Evolutionary conservation across 192 early-diverging fungal species (phyloP).

Genomic region (Backusella sp.): DNA sequence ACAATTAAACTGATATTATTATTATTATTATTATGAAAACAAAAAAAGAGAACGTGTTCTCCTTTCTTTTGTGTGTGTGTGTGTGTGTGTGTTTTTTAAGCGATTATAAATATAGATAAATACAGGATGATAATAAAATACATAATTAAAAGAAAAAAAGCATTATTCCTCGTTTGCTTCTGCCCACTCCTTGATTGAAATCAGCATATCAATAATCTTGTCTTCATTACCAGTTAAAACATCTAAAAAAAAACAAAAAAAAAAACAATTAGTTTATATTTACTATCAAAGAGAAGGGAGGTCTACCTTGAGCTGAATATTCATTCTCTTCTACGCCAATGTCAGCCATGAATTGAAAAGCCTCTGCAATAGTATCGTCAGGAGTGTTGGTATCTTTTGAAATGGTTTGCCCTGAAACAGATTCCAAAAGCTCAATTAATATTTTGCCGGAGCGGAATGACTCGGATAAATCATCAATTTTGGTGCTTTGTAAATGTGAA

Average conservation of each 20-base stretch:
- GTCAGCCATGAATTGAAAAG: background rate
- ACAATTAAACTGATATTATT: too few species aligned
- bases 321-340: background rate
- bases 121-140: background rate
- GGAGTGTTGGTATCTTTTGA: background rate
- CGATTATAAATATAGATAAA: too few species aligned
- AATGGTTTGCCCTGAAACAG: background rate
- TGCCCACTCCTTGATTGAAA: background rate
- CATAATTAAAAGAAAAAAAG: background rate
- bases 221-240: background rate
- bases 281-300: too few species aligned
- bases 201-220: slow-evolving; percentile 7
- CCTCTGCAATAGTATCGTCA: background rate
- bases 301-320: background rate
- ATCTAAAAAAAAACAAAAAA: background rate
- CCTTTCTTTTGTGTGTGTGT: too few species aligned
- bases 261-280: background rate
- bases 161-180: background rate
- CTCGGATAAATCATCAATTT: background rate
- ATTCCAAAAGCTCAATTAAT: slow-evolving; percentile 2
- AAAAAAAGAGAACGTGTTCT: too few species aligned
- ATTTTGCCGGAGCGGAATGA: background rate
- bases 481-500: background rate
- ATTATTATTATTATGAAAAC: too few species aligned
- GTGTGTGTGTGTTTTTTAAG: too few species aligned